A percentile compares a stretch with the other conserved stretches of the same genome.
phyloP scores from a whole-genome alignment of 1,284 basidiomycete genomes.

The Austroboletus novae-zelandiae region DNA sequence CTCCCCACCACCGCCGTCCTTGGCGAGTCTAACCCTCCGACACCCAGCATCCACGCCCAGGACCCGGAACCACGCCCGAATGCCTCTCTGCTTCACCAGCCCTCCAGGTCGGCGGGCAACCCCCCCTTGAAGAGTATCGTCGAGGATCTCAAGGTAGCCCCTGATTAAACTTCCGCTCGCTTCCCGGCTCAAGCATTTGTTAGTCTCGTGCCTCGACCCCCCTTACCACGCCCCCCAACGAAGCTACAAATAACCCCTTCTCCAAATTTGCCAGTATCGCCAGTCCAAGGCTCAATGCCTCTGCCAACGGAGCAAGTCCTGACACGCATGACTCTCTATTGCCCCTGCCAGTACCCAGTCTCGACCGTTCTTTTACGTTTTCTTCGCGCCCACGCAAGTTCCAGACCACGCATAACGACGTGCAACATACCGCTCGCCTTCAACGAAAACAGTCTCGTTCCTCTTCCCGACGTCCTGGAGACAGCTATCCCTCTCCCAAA shows the following conservation, averaged over 20 bases:
- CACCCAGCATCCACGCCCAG: constrained; percentile 35
- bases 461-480: constrained; percentile 39
- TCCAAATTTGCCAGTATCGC: constrained; percentile 35
- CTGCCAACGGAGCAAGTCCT: constrained; percentile 18
- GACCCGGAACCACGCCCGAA: constrained; percentile 2
- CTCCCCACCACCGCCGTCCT: constrained; percentile 68
- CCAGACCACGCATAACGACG: constrained; percentile 39
- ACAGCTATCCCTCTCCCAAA: constrained; percentile 15
- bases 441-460: constrained; percentile 52
- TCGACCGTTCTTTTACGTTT: constrained; percentile 27
- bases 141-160: constrained; percentile 65
- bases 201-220: constrained; percentile 43
- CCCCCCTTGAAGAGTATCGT: constrained; percentile 57
- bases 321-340: constrained; percentile 18
- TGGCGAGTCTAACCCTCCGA: constrained; percentile 52
- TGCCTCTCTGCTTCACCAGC: constrained; percentile 15
- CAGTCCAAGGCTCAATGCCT: constrained; percentile 15
- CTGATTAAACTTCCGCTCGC: background rate
- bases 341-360: constrained; percentile 17
- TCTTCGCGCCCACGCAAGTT: constrained; percentile 34
- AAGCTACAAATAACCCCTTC: constrained; percentile 34
- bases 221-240: constrained; percentile 35
- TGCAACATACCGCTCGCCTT: constrained; percentile 35
- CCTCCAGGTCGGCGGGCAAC: constrained; percentile 16
- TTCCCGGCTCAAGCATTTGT: constrained; percentile 25